Conservation (phyloP, 345 rosid genomes). For the Salix koriyanagi region DNA sequence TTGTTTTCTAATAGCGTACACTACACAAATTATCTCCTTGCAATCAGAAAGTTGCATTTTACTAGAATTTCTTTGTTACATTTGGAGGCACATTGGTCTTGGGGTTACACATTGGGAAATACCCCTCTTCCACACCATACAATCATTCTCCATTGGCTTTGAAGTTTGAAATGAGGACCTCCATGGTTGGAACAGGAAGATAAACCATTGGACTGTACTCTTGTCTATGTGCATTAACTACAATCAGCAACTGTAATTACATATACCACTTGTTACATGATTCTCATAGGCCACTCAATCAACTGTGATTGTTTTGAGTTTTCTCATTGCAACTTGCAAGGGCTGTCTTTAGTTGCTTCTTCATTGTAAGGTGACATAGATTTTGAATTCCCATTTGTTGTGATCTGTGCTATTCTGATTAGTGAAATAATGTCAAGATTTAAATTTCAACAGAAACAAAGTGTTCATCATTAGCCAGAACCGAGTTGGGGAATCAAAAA, state of each 20-base stretch:
- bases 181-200: not conserved
- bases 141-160: not conserved
- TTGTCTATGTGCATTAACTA: not conserved
- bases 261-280: not conserved
- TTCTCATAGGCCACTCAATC: not conserved
- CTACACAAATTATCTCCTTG: not conserved
- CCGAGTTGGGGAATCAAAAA: slow-evolving; percentile 46
- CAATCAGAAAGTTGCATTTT: slow-evolving; percentile 1
- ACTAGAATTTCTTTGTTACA: not conserved
- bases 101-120: not conserved
- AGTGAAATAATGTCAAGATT: slow-evolving; percentile 9
- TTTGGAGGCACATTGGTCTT: not conserved
- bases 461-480: slow-evolving; percentile 62
- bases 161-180: not conserved
- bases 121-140: not conserved
- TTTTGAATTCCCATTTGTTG: not conserved
- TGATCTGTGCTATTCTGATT: not conserved
- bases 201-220: not conserved
- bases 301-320: not conserved
- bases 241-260: slow-evolving; percentile 1
- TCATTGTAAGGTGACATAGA: not conserved
- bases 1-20: not conserved
- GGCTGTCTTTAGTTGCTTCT: not conserved
- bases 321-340: slow-evolving; percentile 1
- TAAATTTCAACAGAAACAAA: slow-evolving; percentile 53